phyloP scores from a whole-genome alignment of 495 filamentous ascomycete genomes.

The Penicillium malachiteum region DNA sequence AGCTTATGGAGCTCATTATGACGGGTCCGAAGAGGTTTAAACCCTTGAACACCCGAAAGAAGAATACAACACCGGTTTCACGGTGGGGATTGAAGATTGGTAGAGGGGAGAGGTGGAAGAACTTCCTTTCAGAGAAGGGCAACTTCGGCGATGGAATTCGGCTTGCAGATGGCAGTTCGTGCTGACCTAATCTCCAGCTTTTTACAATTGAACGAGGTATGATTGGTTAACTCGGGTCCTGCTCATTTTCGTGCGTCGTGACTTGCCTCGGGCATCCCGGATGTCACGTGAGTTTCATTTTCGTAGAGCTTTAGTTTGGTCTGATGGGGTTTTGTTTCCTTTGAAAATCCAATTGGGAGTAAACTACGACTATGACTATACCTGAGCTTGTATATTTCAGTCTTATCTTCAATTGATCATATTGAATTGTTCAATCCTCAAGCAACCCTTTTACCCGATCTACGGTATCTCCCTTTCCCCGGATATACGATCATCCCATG shows the following conservation, averaged over 20 bases:
- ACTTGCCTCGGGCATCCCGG: slow-evolving; percentile 2
- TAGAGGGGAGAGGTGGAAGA: slow-evolving; percentile 28
- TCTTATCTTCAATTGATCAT: no score
- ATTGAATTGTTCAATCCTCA: no score
- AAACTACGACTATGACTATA: no score
- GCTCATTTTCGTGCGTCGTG: slow-evolving; percentile 8
- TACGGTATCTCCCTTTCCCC: not conserved
- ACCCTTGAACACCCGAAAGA: slow-evolving; percentile 31
- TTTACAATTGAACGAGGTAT: slow-evolving; percentile 8
- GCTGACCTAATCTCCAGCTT: slow-evolving; percentile 37
- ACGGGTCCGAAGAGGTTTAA: slow-evolving; percentile 32
- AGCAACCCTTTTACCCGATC: slow-evolving; percentile 1
- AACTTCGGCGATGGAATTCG: slow-evolving; percentile 22
- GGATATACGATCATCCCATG: slow-evolving; percentile 4
- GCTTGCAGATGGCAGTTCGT: slow-evolving; percentile 38
- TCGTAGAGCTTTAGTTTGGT: slow-evolving; percentile 14
- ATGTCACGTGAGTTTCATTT: slow-evolving; percentile 34
- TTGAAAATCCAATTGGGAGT: no score
- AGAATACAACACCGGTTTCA: slow-evolving; percentile 19
- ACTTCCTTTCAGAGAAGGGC: slow-evolving; percentile 21
- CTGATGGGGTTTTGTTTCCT: no score
- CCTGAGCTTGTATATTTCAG: no score
- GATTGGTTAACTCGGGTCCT: slow-evolving; percentile 6
- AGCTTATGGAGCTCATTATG: slow-evolving; percentile 58
- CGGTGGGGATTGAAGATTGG: slow-evolving; percentile 18